Conservation (phyloP, 1,284 basidiomycete species). For the Thelephora terrestris region DNA sequence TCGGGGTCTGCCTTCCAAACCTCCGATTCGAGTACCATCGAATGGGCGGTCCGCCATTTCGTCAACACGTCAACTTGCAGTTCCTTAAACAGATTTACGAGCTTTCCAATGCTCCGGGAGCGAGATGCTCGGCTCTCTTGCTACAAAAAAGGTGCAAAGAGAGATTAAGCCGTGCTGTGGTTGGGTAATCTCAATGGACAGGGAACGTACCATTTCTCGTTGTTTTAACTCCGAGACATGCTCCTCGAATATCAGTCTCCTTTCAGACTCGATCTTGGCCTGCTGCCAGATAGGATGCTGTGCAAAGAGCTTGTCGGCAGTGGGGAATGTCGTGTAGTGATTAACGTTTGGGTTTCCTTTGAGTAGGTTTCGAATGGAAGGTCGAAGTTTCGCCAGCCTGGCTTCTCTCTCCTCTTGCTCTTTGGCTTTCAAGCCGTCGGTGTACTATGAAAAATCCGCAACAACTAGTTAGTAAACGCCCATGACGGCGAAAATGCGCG, state of each 20-base stretch:
- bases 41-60: constrained; percentile 78
- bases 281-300: constrained; percentile 86
- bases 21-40: constrained; percentile 63
- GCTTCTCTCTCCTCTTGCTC: constrained; percentile 76
- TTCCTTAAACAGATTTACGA: constrained; percentile 70
- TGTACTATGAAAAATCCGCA: constrained; percentile 43
- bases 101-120: constrained; percentile 65
- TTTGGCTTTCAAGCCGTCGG: constrained; percentile 48
- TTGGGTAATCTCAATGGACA: not conserved
- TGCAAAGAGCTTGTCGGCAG: constrained; percentile 74
- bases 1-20: constrained; percentile 70
- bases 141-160: constrained; percentile 26
- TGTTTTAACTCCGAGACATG: constrained; percentile 77
- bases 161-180: constrained; percentile 2
- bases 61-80: constrained; percentile 84
- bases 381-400: constrained; percentile 72
- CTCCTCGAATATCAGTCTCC: constrained; percentile 81
- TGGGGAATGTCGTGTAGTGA: constrained; percentile 81
- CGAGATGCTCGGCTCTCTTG: constrained; percentile 69
- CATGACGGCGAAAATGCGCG: constrained; percentile 2
- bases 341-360: constrained; percentile 78
- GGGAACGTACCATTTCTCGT: constrained; percentile 67
- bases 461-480: constrained; percentile 6
- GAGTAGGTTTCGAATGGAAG: constrained; percentile 75
- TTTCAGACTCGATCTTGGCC: constrained; percentile 73